These are phyloP conservation scores for Asterella californica DNA, from an alignment of 225 moss, liverwort and hornwort species.

Conservation along the genomic window DNA sequence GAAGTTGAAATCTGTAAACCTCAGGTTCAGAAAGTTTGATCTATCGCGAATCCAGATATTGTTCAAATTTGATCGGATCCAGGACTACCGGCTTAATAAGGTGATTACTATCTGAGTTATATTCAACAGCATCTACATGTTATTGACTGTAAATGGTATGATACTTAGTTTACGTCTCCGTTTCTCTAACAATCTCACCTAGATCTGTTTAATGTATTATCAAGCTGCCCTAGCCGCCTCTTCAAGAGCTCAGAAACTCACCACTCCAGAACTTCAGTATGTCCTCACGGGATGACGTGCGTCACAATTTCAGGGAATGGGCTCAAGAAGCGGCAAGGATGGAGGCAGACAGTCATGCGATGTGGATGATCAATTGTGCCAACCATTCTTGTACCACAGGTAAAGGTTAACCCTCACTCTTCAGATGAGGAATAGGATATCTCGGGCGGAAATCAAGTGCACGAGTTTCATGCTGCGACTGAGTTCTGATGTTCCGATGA, in stretches of 20 bases:
- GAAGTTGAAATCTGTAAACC: background rate
- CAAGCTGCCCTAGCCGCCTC: background rate
- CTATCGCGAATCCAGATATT: background rate
- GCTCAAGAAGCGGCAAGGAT: background rate
- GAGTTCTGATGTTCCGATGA: too few species aligned
- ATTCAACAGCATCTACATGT: background rate
- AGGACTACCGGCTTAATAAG: background rate
- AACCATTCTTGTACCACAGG: too few species aligned
- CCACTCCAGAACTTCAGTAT: background rate
- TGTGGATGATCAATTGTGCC: too few species aligned
- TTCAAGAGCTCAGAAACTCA: background rate
- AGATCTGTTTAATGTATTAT: background rate
- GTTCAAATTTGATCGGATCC: background rate
- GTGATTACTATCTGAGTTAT: background rate
- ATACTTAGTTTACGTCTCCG: background rate
- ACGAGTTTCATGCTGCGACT: too few species aligned
- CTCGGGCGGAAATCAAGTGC: too few species aligned
- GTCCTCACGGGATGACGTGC: background rate
- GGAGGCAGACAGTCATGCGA: background rate
- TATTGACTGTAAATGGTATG: background rate
- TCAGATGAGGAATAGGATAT: too few species aligned
- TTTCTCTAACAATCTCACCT: background rate
- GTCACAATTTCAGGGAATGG: background rate
- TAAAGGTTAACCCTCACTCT: too few species aligned
- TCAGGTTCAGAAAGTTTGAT: background rate